These are phyloP conservation scores for Ascocoryne sarcoides DNA, from an alignment of 2,329 filamentous ascomycete genomes.

Conservation along the genomic window DNA sequence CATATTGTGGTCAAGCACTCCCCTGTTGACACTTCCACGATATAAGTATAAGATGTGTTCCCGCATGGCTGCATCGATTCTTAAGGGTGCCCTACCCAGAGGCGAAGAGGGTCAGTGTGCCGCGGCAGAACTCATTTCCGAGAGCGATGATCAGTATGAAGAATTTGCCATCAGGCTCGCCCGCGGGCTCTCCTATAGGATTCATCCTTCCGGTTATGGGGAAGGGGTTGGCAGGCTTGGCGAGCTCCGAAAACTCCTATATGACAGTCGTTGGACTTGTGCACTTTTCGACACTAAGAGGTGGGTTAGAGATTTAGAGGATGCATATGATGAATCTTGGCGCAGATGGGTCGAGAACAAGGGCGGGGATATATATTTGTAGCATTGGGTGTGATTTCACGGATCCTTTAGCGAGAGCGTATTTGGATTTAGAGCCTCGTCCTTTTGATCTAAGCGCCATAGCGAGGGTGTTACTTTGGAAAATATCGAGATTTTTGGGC, in stretches of 20 bases:
- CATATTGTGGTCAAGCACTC: conserved; percentile 92
- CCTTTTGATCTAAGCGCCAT: no score
- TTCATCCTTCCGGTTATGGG: conserved; percentile 36
- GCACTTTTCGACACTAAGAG: conserved; percentile 83
- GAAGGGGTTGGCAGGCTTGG: conserved; percentile 60
- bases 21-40: conserved; percentile 78
- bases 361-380: conserved; percentile 86
- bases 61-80: conserved; percentile 91
- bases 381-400: no score
- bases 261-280: conserved; percentile 75
- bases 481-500: no score
- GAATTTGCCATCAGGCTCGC: conserved; percentile 62
- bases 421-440: no score
- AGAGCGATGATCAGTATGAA: conserved; percentile 77
- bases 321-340: conserved; percentile 85
- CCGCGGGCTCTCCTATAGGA: conserved; percentile 50
- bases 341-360: conserved; percentile 74
- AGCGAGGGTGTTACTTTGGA: no score
- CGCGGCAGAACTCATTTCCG: conserved; percentile 67
- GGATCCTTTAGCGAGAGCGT: no score
- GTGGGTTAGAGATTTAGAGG: conserved; percentile 86
- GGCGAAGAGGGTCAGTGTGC: conserved; percentile 56
- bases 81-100: conserved; percentile 79
- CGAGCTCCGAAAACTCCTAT: conserved; percentile 73
- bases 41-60: conserved; percentile 99